A percentile compares a stretch with the other conserved stretches of the same genome.
Conservation (phyloP, 306 rosid genomes). For the Abrus pulchellus region DNA sequence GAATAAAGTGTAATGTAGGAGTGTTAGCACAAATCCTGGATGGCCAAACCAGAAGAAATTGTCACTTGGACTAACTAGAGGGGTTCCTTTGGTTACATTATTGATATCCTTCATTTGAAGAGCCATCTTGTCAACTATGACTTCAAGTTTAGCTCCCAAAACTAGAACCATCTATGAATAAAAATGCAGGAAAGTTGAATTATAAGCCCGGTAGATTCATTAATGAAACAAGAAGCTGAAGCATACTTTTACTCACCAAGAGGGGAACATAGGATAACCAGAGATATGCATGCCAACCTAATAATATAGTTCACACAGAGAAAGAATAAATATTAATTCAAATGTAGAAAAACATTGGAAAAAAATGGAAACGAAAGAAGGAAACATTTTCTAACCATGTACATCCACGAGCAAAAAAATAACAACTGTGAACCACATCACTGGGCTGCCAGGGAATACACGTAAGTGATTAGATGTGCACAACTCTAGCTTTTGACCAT, state of each 20-base stretch:
- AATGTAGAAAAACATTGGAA: not conserved
- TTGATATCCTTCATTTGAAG: constrained; percentile 22
- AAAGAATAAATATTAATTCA: not conserved
- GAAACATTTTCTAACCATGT: constrained; percentile 28
- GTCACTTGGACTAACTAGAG: constrained; percentile 40
- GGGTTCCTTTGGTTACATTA: constrained; percentile 33
- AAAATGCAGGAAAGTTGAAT: not conserved
- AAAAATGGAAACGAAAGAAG: not conserved
- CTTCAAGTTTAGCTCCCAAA: constrained; percentile 41
- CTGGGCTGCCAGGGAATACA: constrained; percentile 25
- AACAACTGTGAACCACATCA: constrained; percentile 32
- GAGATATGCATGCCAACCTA: constrained; percentile 38
- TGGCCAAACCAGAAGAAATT: constrained; percentile 38
- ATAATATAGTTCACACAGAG: constrained; percentile 9
- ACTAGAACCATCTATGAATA: constrained; percentile 29
- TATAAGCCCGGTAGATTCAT: constrained; percentile 8
- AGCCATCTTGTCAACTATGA: constrained; percentile 34
- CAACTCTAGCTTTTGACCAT: not conserved
- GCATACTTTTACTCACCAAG: constrained; percentile 12
- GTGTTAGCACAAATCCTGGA: constrained; percentile 33
- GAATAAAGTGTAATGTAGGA: constrained; percentile 36
- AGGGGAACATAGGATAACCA: constrained; percentile 39
- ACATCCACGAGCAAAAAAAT: constrained; percentile 36
- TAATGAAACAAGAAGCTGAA: not conserved
- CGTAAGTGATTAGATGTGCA: not conserved